Base-by-base conservation (phyloP, 106 monocot genomes). In the Phalaenopsis aphrodite region DNA sequence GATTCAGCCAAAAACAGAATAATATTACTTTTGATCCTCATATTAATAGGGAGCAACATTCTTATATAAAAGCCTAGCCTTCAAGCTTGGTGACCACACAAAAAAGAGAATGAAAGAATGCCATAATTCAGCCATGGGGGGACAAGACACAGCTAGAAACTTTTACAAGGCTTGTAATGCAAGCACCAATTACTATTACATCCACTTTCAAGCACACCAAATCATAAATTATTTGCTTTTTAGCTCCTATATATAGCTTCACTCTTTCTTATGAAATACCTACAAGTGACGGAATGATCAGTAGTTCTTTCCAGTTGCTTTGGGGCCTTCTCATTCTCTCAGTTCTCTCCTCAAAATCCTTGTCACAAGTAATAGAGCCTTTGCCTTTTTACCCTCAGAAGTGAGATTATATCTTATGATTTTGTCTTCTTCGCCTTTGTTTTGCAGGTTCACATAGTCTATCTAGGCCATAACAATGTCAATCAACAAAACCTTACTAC, bases 401-500 rank as follows among this genome's bases (percentile, higher is more conserved):
- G 12, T 37, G 39, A 16, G 12, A 69, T 39, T 0, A 65, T 65
- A 23, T 69, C 38, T 11, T 38, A 69, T 38, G 38, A 38, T 14
- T 66, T 21, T 14, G 30, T 69, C 38, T 37, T 69, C 38, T 69
- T 69, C 12, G 2, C 39, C 30, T 69, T 9, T 69, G 37, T 37
- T 69, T 56, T 85, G 81, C 86, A 91, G 94, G 89, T 94, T 80
- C 88, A 94, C 79, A 88, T 94, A 79, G 89, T 91, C 43, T 94
- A 94, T 78, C 81, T 94, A 80, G 94, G 94, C 52, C 77, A 85
- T 56, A 89, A 82, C 76, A 42, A 83, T 77, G 84, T 71, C 41
- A 73, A 78, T 52, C 82, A 89, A 46, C 89, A 91, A 45, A 48
- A 80, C 71, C 85, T 91, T 69, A 91, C 91, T n/a, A 72, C 87